Percentiles rank a stretch among this genome's conserved stretches.
phyloP scores from a whole-genome alignment of 768 basidiomycete genomes.

The Lenzites betulinus region DNA sequence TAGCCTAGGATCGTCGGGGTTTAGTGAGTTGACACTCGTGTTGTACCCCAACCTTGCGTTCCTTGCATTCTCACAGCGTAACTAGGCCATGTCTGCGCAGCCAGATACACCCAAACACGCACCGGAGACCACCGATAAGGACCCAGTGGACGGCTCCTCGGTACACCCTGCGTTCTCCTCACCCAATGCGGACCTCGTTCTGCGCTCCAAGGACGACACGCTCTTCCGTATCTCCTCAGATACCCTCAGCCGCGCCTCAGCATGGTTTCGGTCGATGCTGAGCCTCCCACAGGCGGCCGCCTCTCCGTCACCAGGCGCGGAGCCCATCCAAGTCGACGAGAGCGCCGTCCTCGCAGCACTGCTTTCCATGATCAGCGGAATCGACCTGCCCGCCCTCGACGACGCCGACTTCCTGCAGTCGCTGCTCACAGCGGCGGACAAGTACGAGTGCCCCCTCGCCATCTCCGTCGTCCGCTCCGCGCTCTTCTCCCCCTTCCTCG shows the following conservation, averaged over 20 bases:
- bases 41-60: not conserved
- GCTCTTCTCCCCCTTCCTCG: constrained; percentile 44
- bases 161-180: constrained; percentile 22
- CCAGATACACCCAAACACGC: not conserved
- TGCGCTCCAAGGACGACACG: constrained; percentile 23
- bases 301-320: constrained; percentile 3
- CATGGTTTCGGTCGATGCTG: constrained; percentile 34
- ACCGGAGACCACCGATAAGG: not conserved
- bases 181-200: constrained; percentile 23
- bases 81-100: constrained; percentile 2
- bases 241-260: constrained; percentile 27
- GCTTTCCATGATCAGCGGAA: constrained; percentile 44
- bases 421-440: constrained; percentile 43
- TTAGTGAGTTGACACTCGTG: not conserved
- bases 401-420: constrained; percentile 45
- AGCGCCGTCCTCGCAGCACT: constrained; percentile 41
- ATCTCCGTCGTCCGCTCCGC: constrained; percentile 45
- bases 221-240: constrained; percentile 28
- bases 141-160: not conserved
- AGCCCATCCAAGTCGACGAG: constrained; percentile 36
- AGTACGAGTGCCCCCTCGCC: constrained; percentile 49
- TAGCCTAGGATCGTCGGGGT: not conserved
- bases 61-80: not conserved
- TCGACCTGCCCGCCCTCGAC: constrained; percentile 42
- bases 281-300: constrained; percentile 21